A percentile compares a stretch with the other conserved stretches of the same genome.
Conservation (phyloP, 2,329 filamentous ascomycete genomes). For the Cladosporium sp. region DNA sequence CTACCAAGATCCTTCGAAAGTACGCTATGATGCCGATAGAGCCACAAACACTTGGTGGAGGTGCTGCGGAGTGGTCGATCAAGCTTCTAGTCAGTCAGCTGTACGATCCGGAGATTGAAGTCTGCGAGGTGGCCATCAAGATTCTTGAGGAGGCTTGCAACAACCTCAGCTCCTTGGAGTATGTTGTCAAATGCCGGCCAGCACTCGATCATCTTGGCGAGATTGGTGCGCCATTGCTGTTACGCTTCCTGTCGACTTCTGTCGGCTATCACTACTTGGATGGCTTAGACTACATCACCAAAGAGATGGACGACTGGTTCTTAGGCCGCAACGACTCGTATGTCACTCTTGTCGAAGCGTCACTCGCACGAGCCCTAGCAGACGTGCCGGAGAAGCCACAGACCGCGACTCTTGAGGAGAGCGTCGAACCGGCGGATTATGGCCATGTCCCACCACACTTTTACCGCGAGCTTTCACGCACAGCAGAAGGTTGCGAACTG, state of each 20-base stretch:
- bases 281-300: constrained; percentile 95
- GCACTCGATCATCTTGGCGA: constrained; percentile 93
- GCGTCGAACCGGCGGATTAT: constrained; percentile 46
- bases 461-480: constrained; percentile 90
- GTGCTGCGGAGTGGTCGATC: constrained; percentile 91
- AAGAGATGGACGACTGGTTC: constrained; percentile 99
- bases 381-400: constrained; percentile 51
- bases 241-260: constrained; percentile 91
- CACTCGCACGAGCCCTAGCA: constrained; percentile 79
- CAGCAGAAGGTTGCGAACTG: constrained; percentile 84
- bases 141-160: constrained; percentile 98
- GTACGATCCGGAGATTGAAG: constrained; percentile 95
- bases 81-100: constrained; percentile 92
- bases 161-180: constrained; percentile 83
- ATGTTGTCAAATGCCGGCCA: constrained; percentile 92
- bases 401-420: constrained; percentile 36
- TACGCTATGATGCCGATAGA: constrained; percentile 65
- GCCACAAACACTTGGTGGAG: constrained; percentile 37
- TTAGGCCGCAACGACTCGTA: constrained; percentile 96
- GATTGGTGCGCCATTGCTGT: constrained; percentile 86
- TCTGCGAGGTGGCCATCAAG: constrained; percentile 93
- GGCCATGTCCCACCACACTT: constrained; percentile 87
- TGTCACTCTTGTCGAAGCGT: constrained; percentile 91
- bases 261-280: constrained; percentile 98
- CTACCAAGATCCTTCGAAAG: constrained; percentile 80